A percentile compares a stretch with the other conserved stretches of the same genome.
Conservation (phyloP, 2,329 filamentous ascomycete genomes). For the Zalaria sp. region DNA sequence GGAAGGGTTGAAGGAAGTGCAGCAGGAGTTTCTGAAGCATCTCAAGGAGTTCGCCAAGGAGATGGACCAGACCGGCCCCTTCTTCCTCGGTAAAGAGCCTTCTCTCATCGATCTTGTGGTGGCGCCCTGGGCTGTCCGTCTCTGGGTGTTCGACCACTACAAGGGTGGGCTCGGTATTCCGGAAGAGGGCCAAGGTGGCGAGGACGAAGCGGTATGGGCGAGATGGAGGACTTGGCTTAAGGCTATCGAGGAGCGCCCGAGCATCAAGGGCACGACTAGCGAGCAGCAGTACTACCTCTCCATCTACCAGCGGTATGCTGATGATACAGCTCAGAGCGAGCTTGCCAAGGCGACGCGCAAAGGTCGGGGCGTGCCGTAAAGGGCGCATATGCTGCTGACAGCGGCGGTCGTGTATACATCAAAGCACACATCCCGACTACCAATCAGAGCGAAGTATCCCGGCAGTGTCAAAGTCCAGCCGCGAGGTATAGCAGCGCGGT, state of each 20-base stretch:
- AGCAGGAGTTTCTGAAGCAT: constrained; percentile 42
- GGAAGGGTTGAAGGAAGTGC: constrained; percentile 33
- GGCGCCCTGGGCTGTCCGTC: constrained; percentile 55
- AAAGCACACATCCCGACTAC: too few species aligned
- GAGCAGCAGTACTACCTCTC: constrained; percentile 51
- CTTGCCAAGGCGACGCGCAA: constrained; percentile 37
- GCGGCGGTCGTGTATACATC: too few species aligned
- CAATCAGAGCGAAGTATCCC: too few species aligned
- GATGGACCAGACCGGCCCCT: constrained; percentile 49
- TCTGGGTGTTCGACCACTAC: constrained; percentile 65
- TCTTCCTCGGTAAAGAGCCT: constrained; percentile 51
- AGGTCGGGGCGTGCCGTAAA: constrained; percentile 47
- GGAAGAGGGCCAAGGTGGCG: constrained; percentile 29
- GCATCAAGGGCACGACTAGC: constrained; percentile 54
- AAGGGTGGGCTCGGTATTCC: constrained; percentile 45
- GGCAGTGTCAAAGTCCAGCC: too few species aligned
- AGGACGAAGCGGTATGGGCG: constrained; percentile 45
- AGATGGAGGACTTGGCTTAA: constrained; percentile 52
- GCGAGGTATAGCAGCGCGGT: too few species aligned
- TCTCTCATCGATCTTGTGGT: constrained; percentile 56
- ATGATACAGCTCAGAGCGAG: constrained; percentile 32
- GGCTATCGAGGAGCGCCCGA: constrained; percentile 45
- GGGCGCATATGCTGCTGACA: too few species aligned
- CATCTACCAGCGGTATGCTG: constrained; percentile 44
- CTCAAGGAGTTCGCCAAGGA: constrained; percentile 47